Percentiles rank a stretch among this genome's conserved stretches.
Conservation (phyloP, 495 filamentous ascomycete genomes). For the Staphylotrichum longicolle region DNA sequence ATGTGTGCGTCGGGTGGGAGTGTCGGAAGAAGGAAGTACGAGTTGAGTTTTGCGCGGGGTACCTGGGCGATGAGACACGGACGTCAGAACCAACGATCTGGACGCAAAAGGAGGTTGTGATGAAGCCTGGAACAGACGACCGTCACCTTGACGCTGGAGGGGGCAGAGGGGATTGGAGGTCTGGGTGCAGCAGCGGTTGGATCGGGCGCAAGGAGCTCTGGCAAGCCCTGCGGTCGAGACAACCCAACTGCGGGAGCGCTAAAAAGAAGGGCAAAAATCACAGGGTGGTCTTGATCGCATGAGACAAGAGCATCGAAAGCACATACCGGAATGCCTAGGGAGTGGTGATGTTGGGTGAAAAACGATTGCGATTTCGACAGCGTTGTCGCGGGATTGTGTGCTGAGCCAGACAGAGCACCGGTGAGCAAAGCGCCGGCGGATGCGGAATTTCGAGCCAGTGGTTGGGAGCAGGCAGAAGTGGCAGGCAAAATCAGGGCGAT, state of each 20-base stretch:
- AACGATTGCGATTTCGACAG: conserved; percentile 28
- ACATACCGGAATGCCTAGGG: conserved; percentile 40
- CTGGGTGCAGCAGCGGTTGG: neutral
- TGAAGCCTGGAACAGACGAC: neutral
- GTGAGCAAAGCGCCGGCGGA: conserved; percentile 26
- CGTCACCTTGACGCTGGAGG: neutral
- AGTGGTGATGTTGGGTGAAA: conserved; percentile 35
- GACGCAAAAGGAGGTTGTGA: neutral
- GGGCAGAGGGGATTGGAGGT: neutral
- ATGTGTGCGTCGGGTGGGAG: conserved; percentile 9
- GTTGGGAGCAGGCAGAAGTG: conserved; percentile 9
- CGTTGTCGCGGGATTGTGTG: too few relatives aligned
- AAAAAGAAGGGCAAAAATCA: conserved; percentile 21
- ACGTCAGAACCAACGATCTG: neutral
- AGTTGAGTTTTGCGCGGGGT: neutral
- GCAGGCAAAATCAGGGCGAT: conserved; percentile 15
- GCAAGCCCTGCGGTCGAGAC: neutral
- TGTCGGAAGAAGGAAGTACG: neutral
- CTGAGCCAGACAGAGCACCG: conserved; percentile 3
- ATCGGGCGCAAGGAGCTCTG: conserved; percentile 20
- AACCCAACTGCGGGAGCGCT: conserved; percentile 12
- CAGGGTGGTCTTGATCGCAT: conserved; percentile 39
- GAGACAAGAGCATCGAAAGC: conserved; percentile 32
- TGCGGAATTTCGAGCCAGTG: conserved; percentile 13
- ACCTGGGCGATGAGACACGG: neutral